A percentile compares a stretch with the other conserved stretches of the same genome.
Evolutionary conservation across 306 rosid genomes (phyloP).

Genomic region (Cucurbita ficifolia): DNA sequence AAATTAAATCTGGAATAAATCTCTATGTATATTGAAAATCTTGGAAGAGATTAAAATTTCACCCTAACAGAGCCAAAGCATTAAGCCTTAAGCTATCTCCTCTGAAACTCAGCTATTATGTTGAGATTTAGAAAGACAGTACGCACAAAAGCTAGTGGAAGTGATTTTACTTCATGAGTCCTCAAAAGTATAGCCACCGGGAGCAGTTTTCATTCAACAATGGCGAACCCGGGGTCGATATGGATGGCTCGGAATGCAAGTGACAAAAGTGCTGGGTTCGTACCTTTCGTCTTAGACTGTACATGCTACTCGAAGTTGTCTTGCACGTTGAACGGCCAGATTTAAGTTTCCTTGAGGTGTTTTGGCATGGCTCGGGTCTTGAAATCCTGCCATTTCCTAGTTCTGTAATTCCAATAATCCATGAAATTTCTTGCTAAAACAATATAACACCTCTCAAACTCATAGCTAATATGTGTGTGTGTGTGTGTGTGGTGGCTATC

Average conservation of each 20-base stretch:
- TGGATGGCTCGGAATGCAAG: neutral
- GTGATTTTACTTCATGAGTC: neutral
- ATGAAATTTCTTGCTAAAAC: constrained; percentile 9
- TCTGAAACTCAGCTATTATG: neutral
- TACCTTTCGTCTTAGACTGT: neutral
- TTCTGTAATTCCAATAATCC: constrained; percentile 39
- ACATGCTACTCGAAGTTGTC: neutral
- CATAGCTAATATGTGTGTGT: neutral
- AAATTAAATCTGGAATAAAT: too few species aligned
- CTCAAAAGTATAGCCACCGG: neutral
- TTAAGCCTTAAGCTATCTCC: neutral
- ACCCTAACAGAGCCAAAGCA: neutral
- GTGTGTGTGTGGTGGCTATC: neutral
- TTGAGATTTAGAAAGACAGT: neutral
- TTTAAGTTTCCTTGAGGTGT: neutral
- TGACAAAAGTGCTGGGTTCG: neutral
- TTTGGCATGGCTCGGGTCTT: neutral
- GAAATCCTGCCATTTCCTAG: constrained; percentile 37
- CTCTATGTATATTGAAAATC: neutral
- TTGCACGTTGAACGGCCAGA: neutral
- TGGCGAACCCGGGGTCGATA: neutral
- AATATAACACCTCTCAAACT: neutral
- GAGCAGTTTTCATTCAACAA: neutral
- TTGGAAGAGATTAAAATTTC: neutral
- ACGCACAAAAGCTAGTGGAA: neutral